phyloP scores from a whole-genome alignment of 345 rosid species.

The Syzygium aqueum region DNA sequence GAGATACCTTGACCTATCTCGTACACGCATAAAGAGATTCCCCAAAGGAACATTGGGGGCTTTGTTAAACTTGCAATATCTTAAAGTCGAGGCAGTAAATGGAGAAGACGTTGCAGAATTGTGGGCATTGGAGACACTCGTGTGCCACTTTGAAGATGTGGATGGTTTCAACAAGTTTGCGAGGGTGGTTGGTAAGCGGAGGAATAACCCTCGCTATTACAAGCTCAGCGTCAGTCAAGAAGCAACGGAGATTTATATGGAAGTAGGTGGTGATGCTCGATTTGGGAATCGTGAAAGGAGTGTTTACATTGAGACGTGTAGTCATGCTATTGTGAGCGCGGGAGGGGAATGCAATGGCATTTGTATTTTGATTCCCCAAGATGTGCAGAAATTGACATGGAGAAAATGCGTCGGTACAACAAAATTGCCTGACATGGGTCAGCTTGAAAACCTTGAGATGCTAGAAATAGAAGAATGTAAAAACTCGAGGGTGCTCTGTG shows the following conservation, averaged over 20 bases:
- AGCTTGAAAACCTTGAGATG: no score
- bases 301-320: fast-evolving
- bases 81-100: fast-evolving
- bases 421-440: no score
- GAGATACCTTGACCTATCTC: neutral
- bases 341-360: no score
- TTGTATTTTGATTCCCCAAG: no score
- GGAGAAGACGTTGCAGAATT: no score
- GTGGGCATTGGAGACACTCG: neutral
- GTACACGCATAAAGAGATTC: fast-evolving
- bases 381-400: no score
- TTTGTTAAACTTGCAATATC: neutral
- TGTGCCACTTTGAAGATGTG: fast-evolving
- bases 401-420: no score
- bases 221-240: fast-evolving
- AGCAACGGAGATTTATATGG: fast-evolving
- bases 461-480: fast-evolving
- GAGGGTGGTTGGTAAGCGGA: fast-evolving
- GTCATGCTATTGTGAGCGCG: no score
- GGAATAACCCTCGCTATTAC: no score
- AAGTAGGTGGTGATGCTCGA: fast-evolving
- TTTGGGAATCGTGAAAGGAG: no score
- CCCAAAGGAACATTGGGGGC: neutral
- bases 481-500: no score
- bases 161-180: neutral